Evolutionary conservation across 2,329 filamentous ascomycete species (phyloP).

Genomic region (Aaosphaeria arxii): DNA sequence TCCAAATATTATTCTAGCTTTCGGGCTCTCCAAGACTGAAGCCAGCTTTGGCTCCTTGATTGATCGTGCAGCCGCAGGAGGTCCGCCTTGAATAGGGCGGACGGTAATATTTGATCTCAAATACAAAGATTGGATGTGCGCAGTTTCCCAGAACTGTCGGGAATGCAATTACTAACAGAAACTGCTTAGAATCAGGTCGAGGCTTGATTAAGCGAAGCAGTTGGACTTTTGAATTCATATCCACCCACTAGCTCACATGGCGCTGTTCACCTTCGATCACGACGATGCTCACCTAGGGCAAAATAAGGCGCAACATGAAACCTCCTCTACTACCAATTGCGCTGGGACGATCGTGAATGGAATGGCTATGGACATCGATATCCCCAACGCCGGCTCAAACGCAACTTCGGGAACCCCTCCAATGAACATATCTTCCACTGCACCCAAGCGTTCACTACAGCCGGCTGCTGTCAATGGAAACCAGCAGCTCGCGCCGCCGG

Average conservation of each 20-base stretch:
- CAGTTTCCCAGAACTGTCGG: conserved; percentile 7
- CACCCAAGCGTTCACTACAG: conserved; percentile 25
- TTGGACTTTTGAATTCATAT: not conserved
- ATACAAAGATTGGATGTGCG: conserved; percentile 22
- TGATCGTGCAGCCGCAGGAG: conserved; percentile 45
- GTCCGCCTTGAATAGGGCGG: conserved; percentile 55
- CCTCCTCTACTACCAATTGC: conserved; percentile 8
- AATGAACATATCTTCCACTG: conserved; percentile 32
- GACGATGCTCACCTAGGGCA: conserved; percentile 25
- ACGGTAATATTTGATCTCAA: conserved; percentile 41
- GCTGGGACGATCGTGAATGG: conserved; percentile 13
- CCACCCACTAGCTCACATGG: conserved; percentile 19
- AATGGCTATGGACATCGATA: conserved; percentile 24
- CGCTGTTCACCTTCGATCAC: conserved; percentile 34
- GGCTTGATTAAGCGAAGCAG: conserved; percentile 4
- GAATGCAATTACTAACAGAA: conserved; percentile 20
- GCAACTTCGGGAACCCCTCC: conserved; percentile 29
- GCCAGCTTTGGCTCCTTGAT: conserved; percentile 48
- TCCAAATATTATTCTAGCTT: conserved; percentile 31
- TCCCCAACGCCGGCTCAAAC: conserved; percentile 15
- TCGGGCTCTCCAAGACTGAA: conserved; percentile 40
- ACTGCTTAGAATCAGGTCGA: conserved; percentile 17
- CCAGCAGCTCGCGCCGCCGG: conserved; percentile 20
- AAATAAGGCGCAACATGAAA: conserved; percentile 8
- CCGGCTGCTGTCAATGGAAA: conserved; percentile 11